These are phyloP conservation scores for Alloteropsis semialata DNA, from an alignment of 176 grass and related monocot genomes.

Conservation along the genomic window DNA sequence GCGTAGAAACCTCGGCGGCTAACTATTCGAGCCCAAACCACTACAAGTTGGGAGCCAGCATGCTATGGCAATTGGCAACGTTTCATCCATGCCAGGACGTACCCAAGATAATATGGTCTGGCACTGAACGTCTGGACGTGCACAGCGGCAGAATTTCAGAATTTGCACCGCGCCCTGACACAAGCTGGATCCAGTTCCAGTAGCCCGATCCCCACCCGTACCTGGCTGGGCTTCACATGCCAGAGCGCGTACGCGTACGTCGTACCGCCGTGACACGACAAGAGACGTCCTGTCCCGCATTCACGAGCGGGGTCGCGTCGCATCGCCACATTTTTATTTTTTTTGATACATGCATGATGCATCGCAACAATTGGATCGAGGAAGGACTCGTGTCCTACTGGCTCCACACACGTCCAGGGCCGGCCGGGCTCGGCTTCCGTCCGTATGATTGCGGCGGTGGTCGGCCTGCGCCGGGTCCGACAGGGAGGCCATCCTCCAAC, in stretches of 20 bases:
- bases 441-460: constrained; percentile 41
- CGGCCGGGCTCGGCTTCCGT: no score
- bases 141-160: background rate
- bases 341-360: no score
- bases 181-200: no score
- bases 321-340: no score
- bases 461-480: constrained; percentile 16
- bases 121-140: background rate
- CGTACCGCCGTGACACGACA: constrained; percentile 18
- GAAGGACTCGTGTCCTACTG: background rate
- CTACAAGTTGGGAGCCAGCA: background rate
- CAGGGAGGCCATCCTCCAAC: background rate
- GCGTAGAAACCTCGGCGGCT: background rate
- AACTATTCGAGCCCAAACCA: background rate
- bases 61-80: no score
- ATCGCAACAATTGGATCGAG: background rate
- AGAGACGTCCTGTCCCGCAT: background rate
- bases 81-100: background rate
- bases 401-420: background rate
- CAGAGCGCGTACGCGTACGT: constrained; percentile 1
- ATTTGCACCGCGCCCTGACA: background rate
- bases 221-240: background rate
- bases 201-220: constrained; percentile 30
- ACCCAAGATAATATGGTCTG: background rate
- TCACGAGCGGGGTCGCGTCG: constrained; percentile 2